Evolutionary conservation across 805 yeast genomes (phyloP).

Genomic region (Saccharomyces kudriavzevii): DNA sequence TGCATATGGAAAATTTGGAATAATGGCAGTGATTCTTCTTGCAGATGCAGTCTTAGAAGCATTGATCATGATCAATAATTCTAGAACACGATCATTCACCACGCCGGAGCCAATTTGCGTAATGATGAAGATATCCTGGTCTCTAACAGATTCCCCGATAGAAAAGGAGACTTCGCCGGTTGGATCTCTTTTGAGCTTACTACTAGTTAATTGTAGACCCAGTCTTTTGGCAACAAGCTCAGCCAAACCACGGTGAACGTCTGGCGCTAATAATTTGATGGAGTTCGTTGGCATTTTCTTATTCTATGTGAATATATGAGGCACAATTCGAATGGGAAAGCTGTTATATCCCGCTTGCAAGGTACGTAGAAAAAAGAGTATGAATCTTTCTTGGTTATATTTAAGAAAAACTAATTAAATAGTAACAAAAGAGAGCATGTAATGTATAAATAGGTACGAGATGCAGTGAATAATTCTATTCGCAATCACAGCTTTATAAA

Average conservation of each 20-base stretch:
- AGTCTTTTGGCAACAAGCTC: conserved; percentile 58
- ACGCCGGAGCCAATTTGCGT: conserved; percentile 75
- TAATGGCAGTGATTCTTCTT: conserved; percentile 71
- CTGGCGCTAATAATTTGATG: conserved; percentile 60
- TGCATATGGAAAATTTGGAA: conserved; percentile 82
- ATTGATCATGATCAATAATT: conserved; percentile 66
- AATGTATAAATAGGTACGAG: background rate
- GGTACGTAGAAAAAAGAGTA: background rate
- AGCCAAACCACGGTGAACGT: conserved; percentile 60
- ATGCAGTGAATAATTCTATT: background rate
- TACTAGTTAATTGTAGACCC: conserved; percentile 54
- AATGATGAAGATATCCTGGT: conserved; percentile 72
- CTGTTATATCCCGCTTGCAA: background rate
- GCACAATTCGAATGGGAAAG: background rate
- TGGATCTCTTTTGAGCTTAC: conserved; percentile 56
- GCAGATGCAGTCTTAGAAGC: conserved; percentile 82
- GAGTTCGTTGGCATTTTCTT: conserved; percentile 59
- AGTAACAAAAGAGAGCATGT: background rate
- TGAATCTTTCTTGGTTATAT: background rate
- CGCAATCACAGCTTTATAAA: background rate
- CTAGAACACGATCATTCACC: conserved; percentile 68
- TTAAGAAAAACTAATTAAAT: background rate
- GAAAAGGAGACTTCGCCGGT: conserved; percentile 70
- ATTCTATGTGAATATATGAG: background rate
- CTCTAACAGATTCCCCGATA: conserved; percentile 76